Evolutionary conservation across 192 early-diverging fungal genomes (phyloP), one percentile per base, ranked within the genome.

Genomic region (Coemansia sp.): DNA sequence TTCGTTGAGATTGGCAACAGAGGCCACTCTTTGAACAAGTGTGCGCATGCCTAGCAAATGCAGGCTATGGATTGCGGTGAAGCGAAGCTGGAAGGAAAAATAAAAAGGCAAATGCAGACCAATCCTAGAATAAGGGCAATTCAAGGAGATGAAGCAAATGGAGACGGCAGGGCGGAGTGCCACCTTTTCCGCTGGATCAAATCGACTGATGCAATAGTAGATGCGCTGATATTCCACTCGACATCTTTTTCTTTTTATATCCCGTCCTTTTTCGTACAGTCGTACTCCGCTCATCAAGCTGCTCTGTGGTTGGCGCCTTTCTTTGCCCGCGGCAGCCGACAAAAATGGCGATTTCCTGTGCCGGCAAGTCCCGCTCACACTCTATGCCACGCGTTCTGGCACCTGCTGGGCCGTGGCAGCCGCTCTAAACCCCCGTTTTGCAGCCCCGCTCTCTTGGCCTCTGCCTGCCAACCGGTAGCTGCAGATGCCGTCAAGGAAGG

Each of bases 1-100:
- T 50, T 80, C 77, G 62, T 80, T 80, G 56, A 80, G 77, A 71
- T 80, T 80, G 69, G 77, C 77, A 10, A 60, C 71, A 45, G 77
- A 80, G 51, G 71, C 72, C 60, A 80, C 77, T 39, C 77, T 72
- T 65, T 80, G 77, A 37, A 80, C 69, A 53, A 80, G 53, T 17
- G 77, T 80, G 68, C 61, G 64, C 77, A 80, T 70, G 22, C 60
- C 60, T 29, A 21, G 51, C 48, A 29, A 60, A 43, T 50, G 65
- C 52, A 38, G 49, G 22, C 35, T 38, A 21, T 19, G 17, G 66
- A 25, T 45, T 19, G 55, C 54, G 29, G 32, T 14, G 49, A 10
- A 17, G 24, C 37, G 6, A 32, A 21, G 48, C 37, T 14, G 11
- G 47, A 25, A 17, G 12, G 17, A 14, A 17, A n/a, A 54, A 27